Base-by-base conservation (phyloP, 1,284 basidiomycete genomes). In the Marasmius tenuissimus region DNA sequence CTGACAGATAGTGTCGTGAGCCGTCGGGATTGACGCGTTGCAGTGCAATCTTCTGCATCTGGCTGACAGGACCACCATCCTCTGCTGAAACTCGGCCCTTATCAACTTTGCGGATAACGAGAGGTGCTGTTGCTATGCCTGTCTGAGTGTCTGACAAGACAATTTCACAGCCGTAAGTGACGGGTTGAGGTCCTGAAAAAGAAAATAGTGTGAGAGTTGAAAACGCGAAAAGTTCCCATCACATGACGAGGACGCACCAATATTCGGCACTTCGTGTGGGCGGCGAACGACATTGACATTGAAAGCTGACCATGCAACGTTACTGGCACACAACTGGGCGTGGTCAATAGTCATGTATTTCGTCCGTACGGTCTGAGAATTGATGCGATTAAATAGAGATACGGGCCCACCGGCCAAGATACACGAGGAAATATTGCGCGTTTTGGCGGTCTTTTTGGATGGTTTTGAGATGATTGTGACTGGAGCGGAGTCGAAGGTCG, bases 401-500 rank as follows among this genome's bases (percentile, higher is more conserved):
- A 98, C 93, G n/a, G 94, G 89, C 20, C 94, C 93, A 47, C 92
- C 91, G 33, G 89, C 89, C 60, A 94, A 85, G 70, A 98, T 93
- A 77, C 95, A 96, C 16, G 92, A 95, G 10, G 92, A 89, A 70
- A 96, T 92, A 72, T 95, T 96, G 71, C 95, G 89, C 65, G 96
- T 96, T 79, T 97, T 97, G 62, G 94, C 93, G 0, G 95, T 97
- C 83, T 97, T 97, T 82, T 96, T 95, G 53, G 94, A 96, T 35
- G 96, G 96, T 76, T 98, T 98, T 69, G 96, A 97, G 71, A 98
- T 96, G 78, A 97, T 94, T 49, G 91, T 90, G 68, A 98, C 91
- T 53, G 94, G 93, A 47, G 92, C 89, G 33, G 94, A 97, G 73
- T 93, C 87, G 79, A 98, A 96, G 33, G 91, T 88, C 7, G 93